Conservation (phyloP, 1,139 yeast species). For the Nadsonia commutata region DNA sequence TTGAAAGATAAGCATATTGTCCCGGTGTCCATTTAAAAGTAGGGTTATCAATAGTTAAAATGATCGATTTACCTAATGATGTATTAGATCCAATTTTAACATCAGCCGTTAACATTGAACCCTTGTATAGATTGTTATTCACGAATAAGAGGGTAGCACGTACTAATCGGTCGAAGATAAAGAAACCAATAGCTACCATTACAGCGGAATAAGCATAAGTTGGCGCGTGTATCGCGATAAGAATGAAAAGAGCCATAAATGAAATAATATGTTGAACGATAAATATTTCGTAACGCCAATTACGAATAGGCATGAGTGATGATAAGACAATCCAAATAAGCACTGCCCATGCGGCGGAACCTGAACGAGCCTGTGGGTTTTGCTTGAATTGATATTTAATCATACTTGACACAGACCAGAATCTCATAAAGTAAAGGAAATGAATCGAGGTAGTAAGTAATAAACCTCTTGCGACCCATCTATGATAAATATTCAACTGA, state of each 20-base stretch:
- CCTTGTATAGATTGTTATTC: conserved; percentile 3
- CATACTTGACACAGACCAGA: conserved; percentile 4
- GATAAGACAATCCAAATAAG: conserved; percentile 10
- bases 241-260: conserved; percentile 8
- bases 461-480: conserved; percentile 10
- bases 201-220: conserved; percentile 8
- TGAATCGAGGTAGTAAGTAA: conserved; percentile 10
- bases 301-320: conserved; percentile 8
- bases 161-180: conserved; percentile 7
- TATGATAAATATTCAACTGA: conserved; percentile 9
- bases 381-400: conserved; percentile 3
- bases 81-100: background rate
- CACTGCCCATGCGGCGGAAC: conserved; percentile 9
- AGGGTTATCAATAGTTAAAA: conserved; percentile 6
- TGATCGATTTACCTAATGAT: conserved; percentile 2
- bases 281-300: conserved; percentile 10
- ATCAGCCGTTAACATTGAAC: conserved; percentile 3
- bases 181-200: conserved; percentile 9
- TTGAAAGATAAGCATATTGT: conserved; percentile 9
- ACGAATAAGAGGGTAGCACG: conserved; percentile 3
- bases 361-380: conserved; percentile 5
- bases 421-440: conserved; percentile 6
- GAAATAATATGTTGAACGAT: conserved; percentile 10
- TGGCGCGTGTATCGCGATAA: conserved; percentile 10
- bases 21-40: conserved; percentile 10